Conservation (phyloP, 768 basidiomycete species). For the Hypholoma sublateritium region DNA sequence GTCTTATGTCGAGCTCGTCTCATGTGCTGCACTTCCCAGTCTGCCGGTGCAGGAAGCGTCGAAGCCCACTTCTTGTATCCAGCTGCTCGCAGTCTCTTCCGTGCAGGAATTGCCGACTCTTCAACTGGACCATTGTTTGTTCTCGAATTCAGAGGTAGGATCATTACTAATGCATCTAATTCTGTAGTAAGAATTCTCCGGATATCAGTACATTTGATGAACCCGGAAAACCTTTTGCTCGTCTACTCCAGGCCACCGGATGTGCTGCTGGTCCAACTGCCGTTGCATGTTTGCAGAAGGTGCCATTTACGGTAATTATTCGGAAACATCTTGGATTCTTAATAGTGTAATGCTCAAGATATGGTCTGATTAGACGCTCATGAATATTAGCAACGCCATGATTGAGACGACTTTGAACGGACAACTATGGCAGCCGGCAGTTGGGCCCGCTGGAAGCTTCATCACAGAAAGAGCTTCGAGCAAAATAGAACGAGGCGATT, state of each 20-base stretch:
- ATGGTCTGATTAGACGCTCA: slow-evolving; percentile 37
- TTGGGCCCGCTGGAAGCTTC: slow-evolving; percentile 52
- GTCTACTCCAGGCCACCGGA: slow-evolving; percentile 43
- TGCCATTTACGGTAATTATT: slow-evolving; percentile 41
- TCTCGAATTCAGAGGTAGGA: background rate
- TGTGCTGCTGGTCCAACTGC: slow-evolving; percentile 40
- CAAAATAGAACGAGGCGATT: slow-evolving; percentile 45
- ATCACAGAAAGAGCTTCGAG: slow-evolving; percentile 44
- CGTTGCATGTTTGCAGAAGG: slow-evolving; percentile 42
- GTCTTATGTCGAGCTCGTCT: too few species aligned
- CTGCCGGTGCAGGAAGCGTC: slow-evolving; percentile 51
- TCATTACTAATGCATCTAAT: background rate
- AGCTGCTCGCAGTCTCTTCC: slow-evolving; percentile 37
- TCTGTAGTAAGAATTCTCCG: slow-evolving; percentile 49
- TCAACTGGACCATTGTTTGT: slow-evolving; percentile 52
- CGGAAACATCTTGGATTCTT: background rate
- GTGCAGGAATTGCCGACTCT: slow-evolving; percentile 53
- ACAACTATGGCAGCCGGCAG: slow-evolving; percentile 58
- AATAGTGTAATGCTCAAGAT: background rate
- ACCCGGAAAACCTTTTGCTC: slow-evolving; percentile 49
- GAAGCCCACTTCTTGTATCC: slow-evolving; percentile 49
- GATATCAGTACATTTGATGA: slow-evolving; percentile 46
- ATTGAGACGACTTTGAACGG: slow-evolving; percentile 42
- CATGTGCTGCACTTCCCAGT: slow-evolving; percentile 25
- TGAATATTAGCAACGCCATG: slow-evolving; percentile 48